Evolutionary conservation across 2,329 filamentous ascomycete genomes (phyloP).

Genomic region (Paraphoma chrysanthemicola): DNA sequence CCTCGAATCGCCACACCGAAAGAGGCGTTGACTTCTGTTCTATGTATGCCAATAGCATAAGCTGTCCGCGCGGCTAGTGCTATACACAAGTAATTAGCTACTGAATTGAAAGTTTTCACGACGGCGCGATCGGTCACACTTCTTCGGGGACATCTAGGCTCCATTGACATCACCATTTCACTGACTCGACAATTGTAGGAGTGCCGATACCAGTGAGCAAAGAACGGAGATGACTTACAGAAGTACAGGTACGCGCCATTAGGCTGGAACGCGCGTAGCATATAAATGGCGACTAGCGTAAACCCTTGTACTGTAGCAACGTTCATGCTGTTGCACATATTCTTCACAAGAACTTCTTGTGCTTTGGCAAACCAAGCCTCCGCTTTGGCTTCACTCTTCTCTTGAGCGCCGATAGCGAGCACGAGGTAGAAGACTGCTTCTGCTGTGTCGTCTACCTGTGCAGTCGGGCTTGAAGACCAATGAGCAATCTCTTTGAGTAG

Average conservation of each 20-base stretch:
- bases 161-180: too few species aligned
- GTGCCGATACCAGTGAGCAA: not conserved
- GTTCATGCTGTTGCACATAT: conserved; percentile 58
- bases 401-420: conserved; percentile 58
- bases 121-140: too few species aligned
- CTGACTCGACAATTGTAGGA: too few species aligned
- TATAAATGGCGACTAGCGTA: conserved; percentile 59
- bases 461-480: conserved; percentile 27
- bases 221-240: conserved; percentile 30
- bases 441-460: conserved; percentile 48
- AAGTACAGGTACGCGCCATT: conserved; percentile 62
- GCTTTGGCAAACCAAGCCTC: conserved; percentile 58
- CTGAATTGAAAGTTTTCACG: too few species aligned
- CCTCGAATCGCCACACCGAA: conserved; percentile 53
- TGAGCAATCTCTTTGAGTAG: conserved; percentile 29
- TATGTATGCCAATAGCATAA: conserved; percentile 60
- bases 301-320: conserved; percentile 61
- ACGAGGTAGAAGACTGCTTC: conserved; percentile 60
- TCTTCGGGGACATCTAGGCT: too few species aligned
- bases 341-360: conserved; percentile 52
- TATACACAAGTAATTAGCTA: conserved; percentile 2
- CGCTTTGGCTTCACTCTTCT: conserved; percentile 50
- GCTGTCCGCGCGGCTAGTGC: conserved; percentile 58
- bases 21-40: conserved; percentile 59
- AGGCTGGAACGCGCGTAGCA: conserved; percentile 59